phyloP scores from a whole-genome alignment of 441 rosid genomes.

The Bocquillonia castaneifolia region DNA sequence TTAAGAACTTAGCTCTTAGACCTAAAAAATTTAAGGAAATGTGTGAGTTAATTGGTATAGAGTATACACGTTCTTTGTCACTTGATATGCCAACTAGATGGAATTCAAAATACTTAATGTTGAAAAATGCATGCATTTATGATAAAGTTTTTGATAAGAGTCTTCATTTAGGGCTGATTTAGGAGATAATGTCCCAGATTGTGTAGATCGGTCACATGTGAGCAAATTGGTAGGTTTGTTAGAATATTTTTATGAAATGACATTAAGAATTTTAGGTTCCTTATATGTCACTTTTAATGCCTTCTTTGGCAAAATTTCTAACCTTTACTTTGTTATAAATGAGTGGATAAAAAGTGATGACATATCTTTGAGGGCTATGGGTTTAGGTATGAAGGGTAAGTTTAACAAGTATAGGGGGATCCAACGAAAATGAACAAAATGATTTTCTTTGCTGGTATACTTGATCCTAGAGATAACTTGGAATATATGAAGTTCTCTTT shows the following conservation, averaged over 20 bases:
- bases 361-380: background rate
- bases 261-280: background rate
- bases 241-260: background rate
- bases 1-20: background rate
- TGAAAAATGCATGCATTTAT: background rate
- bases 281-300: background rate
- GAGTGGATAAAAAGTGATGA: background rate
- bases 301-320: background rate
- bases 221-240: background rate
- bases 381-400: background rate
- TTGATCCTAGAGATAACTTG: background rate
- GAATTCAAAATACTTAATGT: slow-evolving; percentile 16
- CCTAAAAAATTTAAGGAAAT: slow-evolving; percentile 9
- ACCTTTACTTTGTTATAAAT: background rate
- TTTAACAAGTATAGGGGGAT: background rate
- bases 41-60: background rate
- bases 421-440: slow-evolving; percentile 3
- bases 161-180: no score
- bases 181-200: background rate
- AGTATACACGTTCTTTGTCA: background rate
- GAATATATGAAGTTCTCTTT: background rate
- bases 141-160: slow-evolving; percentile 3
- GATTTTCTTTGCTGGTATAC: background rate
- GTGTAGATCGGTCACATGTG: background rate
- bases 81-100: slow-evolving; percentile 14